Evolutionary conservation across 345 rosid species (phyloP), one percentile per base, ranked within the genome.

Genomic region (Populus davidiana): DNA sequence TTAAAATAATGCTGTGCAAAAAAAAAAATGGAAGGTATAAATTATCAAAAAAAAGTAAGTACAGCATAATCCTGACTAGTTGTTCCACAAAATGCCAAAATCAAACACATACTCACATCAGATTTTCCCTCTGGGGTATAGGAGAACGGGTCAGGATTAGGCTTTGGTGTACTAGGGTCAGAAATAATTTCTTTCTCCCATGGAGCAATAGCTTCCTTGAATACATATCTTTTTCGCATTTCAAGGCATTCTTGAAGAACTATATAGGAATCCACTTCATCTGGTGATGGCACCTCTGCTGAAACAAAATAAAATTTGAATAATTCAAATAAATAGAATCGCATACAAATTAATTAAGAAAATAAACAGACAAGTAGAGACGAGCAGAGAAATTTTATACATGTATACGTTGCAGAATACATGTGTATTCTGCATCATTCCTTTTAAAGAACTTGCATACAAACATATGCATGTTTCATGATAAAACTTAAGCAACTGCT

Each of bases 141-240:
- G 70, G 84, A 87, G 86, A 96, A 96, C 25, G 98, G 99, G 56
- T 89, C 96, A 27, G 83, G 88, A 81, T 96, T 96, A 75, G 94
- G 95, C 90, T 94, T 96, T 17, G 99, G 99, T 3, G 99, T 96
- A 75, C 98, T 90, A 20, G 99, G 99, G 75, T 96, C 99, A 69
- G 90, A 90, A 81, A 96, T 92, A 71, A 89, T 87, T 90, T 96
- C 98, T 82, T 88, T 96, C 70, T 88, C 98, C 99, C 98, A 96
- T 27, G 99, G 98, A 67, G 97, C 97, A 81, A 90, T 83, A 39
- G 97, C 90, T 82, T 96, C 98, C 77, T 78, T 90, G 83, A 87
- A 96, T 41, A 94, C 74, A 79, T 96, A 96, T 73, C 88, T 90
- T 76, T 89, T 92, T 76, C 99, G 81, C 88, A 94, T 67, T 81